Base-by-base conservation (phyloP, 1,284 basidiomycete genomes). In the Boletus austroedulis region DNA sequence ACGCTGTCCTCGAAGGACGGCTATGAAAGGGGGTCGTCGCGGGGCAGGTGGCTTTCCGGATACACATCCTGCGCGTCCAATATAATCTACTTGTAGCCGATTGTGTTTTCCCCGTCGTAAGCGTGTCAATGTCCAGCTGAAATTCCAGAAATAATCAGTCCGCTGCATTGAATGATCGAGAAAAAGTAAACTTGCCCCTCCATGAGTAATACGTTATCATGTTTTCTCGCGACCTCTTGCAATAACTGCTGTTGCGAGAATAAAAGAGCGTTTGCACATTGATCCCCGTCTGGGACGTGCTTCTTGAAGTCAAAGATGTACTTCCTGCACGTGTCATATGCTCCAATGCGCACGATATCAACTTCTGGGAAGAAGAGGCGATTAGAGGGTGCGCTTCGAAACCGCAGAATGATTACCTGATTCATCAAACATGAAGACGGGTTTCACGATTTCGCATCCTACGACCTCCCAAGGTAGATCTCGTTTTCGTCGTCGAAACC, bases 381-480 rank as follows among this genome's bases (percentile, higher is more conserved):
- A 56, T 65, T 44, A 62, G 44, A 55, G 34, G 53, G 55, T 53
- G 41, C 38, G 40, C 46, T 57, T 50, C 41, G 52, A 58, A 31
- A 60, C 61, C 50, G 34, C 54, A 55, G n/a, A 23, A 51, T 23
- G 50, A 79, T 49, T 60, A 84, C 87, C 84, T 57, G 85, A 80
- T 41, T 84, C 83, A 63, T 83, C 82, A 69, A 83, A 87, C 69
- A 81, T 82, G 19, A 81, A 77, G 14, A 90, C 80, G 29, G 87
- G 83, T 45, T 85, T 80, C 47, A 92, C 82, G 24, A 75, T 72
- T 65, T 80, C 82, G 66, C 78, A 82, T 59, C 83, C 84, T 26
- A 90, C 85, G 43, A 91, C 88, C 73, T 92, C 89, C 89, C 89
- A 92, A 41, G 86, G 81, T 12, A 74, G 72, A 65, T 86, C 80